Evolutionary conservation across 441 rosid genomes (phyloP), one percentile per base, ranked within the genome.

Genomic region (Aleurites moluccanus): DNA sequence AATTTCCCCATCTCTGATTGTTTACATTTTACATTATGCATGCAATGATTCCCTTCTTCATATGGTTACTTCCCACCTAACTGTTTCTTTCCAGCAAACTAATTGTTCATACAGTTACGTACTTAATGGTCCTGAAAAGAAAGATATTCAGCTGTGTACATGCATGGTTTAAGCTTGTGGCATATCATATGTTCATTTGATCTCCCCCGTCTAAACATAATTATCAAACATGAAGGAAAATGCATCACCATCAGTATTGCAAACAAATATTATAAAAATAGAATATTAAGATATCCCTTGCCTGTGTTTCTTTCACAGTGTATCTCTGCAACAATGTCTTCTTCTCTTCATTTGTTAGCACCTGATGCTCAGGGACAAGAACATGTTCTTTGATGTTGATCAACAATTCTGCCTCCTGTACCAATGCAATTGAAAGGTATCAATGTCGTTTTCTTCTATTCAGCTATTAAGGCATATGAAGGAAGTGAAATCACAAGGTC

Each of bases 281-380:
- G 10, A 64, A 42, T 10, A 59, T 40, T 4, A 57, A 18, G 56
- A 78, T 56, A 47, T 20, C 67, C 16, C 85, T 69, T 69, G 91
- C 99, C 96, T 95, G 99, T 2, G 97, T 92, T 79, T 92, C 99
- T 83, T 95, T 95, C 75, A 95, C 98, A 0, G 98, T 90, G 82
- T 95, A 95, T 77, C 97, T 86, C 75, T 89, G 90, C 25, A 95
- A 75, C 79, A 95, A 83, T 66, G 99, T 89, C 84, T 92, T 92
- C 89, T 95, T 92, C 88, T 95, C 98, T 80, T 91, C 94, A 38
- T 72, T 77, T 38, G 91, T 75, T 60, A 95, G 98, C 71, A 92
- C 89, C 75, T 90, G 96, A 85, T 95, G 99, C 85, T 90, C 94
- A 25, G 98, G 98, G 64, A 95, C 99, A 63, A 95, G 94, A 74